Evolutionary conservation across 441 rosid genomes (phyloP), one percentile per base, ranked within the genome.

Genomic region (Brassica balearica): DNA sequence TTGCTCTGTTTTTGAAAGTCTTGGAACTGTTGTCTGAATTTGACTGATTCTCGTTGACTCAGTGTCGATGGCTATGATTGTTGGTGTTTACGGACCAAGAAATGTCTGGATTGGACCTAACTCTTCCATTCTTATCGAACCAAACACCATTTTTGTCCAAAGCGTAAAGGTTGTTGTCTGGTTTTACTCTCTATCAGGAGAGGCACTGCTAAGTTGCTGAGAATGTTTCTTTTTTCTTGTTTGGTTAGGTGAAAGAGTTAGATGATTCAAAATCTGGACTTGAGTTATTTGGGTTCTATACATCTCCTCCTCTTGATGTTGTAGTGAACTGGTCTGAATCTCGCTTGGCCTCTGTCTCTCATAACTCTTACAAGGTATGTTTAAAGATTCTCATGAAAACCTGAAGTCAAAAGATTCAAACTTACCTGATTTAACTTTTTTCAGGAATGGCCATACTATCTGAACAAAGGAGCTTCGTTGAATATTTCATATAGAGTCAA

Each of bases 141-240:
- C 96, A 4, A 92, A 82, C 75, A 82, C 97, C 32, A n/a, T 91
- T 9, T 92, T 95, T 78, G 93, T 95, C 81, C 89, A 90, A 83
- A 76, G 88, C 65, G 36, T 95, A n/a, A 86, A 88, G 97, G 99
- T 95, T 73, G 77, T 27, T 46, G 48, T 15, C 23, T 81, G 2
- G 2, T 1, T 17, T 53, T 11, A 41, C 48, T 1, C 67, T 55
- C 58, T n/a, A 19, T 8, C 62, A 55, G 4, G 60, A 55, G 58
- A 51, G 19, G 4, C 17, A 6, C 25, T 19, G 65, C 12, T 71
- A 11, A 41, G n/a, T 15, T 38, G 17, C 29, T 74, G 73, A 61
- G 32, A 65, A 27, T 73, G 77, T 73, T 55, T 2, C 7, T 14
- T 14, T 8, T 22, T 61, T 17, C 4, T 41, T 46, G 1, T 10